Evolutionary conservation across 306 rosid species (phyloP).

Genomic region (Malus asiatica): DNA sequence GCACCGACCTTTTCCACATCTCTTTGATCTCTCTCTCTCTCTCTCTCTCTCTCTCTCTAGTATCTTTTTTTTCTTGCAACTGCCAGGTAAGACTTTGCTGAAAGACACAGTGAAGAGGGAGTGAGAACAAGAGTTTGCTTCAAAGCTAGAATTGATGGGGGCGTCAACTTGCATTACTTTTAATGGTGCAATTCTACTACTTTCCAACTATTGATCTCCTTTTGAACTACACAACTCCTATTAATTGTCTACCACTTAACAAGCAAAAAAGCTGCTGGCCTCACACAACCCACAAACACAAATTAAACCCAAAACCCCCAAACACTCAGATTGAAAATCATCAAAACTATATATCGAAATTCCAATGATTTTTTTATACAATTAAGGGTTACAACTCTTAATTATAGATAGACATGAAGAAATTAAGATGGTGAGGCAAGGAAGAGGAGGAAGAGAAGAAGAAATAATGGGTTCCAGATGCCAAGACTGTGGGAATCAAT

Average conservation of each 20-base stretch:
- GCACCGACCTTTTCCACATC: neutral
- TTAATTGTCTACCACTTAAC: neutral
- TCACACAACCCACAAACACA: constrained; percentile 9
- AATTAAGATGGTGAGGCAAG: constrained; percentile 19
- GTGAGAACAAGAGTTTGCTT: neutral
- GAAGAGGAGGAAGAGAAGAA: neutral
- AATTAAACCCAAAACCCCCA: neutral
- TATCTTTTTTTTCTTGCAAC: neutral
- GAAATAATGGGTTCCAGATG: constrained; percentile 27
- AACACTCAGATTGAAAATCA: neutral
- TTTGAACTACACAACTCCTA: neutral
- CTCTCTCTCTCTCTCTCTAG: neutral
- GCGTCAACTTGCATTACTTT: neutral
- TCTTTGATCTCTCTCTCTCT: neutral
- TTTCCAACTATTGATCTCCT: neutral
- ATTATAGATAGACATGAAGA: neutral
- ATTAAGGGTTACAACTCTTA: neutral
- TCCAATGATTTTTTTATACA: neutral
- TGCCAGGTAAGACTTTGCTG: neutral
- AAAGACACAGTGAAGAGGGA: neutral
- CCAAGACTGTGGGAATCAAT: constrained; percentile 73
- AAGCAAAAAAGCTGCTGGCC: constrained; percentile 2
- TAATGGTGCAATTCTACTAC: neutral
- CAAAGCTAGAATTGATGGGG: neutral
- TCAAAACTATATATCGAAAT: neutral